Evolutionary conservation across 78 protist genomes (phyloP).

Genomic region (Tieghemostelium lacteum): DNA sequence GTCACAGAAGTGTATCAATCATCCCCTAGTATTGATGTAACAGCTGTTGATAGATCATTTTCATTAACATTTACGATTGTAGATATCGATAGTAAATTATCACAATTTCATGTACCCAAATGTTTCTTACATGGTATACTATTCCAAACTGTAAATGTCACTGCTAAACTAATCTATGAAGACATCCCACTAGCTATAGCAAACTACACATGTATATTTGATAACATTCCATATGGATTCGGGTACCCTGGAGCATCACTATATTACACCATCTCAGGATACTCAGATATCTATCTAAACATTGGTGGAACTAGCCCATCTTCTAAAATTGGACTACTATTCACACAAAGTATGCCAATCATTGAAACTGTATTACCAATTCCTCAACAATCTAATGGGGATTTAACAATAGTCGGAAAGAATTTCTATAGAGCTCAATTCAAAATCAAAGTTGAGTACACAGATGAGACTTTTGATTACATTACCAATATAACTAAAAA

Average conservation of each 20-base stretch:
- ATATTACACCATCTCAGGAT: slow-evolving; percentile 8
- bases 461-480: too few species aligned
- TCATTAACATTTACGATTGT: slow-evolving; percentile 14
- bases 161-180: not conserved
- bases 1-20: too few species aligned
- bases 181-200: slow-evolving; percentile 1
- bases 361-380: not conserved
- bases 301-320: slow-evolving; percentile 26
- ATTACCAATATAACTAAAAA: too few species aligned
- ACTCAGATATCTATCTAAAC: slow-evolving; percentile 15
- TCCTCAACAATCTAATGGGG: not conserved
- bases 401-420: slow-evolving; percentile 5
- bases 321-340: not conserved
- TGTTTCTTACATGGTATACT: too few species aligned
- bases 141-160: too few species aligned
- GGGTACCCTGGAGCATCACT: not conserved
- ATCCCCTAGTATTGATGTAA: too few species aligned
- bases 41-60: slow-evolving; percentile 2
- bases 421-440: not conserved
- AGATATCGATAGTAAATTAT: too few species aligned
- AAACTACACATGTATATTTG: slow-evolving; percentile 3
- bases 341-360: not conserved
- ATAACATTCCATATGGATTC: slow-evolving; percentile 55
- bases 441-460: not conserved
- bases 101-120: too few species aligned